A percentile compares a stretch with the other conserved stretches of the same genome.
Evolutionary conservation across 495 filamentous ascomycete genomes (phyloP).

Genomic region (Aspergillus avenaceus): DNA sequence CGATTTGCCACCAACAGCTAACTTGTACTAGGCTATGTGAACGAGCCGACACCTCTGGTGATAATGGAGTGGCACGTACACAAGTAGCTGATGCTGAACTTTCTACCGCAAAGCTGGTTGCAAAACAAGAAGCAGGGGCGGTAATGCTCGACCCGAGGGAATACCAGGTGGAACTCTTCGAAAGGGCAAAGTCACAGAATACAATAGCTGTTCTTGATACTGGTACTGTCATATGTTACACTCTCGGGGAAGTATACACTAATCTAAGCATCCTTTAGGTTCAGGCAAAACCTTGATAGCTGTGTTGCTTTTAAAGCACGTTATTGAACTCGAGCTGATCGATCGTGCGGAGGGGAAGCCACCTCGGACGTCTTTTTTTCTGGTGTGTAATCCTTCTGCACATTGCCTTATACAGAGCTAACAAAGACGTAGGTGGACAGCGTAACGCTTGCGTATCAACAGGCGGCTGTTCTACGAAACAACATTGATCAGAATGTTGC

Average conservation of each 20-base stretch:
- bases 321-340: slow-evolving; percentile 74
- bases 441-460: slow-evolving; percentile 88
- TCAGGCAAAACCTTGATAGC: slow-evolving; percentile 98
- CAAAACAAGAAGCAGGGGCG: slow-evolving; percentile 32
- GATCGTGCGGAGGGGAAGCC: slow-evolving; percentile 56
- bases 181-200: slow-evolving; percentile 80
- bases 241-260: too few relatives aligned
- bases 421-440: slow-evolving; percentile 61
- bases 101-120: slow-evolving; percentile 41
- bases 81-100: slow-evolving; percentile 18
- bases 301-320: slow-evolving; percentile 75
- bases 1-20: slow-evolving; percentile 8
- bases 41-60: slow-evolving; percentile 28
- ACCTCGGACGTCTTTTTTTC: slow-evolving; percentile 74
- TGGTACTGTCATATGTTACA: slow-evolving; percentile 49
- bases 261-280: slow-evolving; percentile 41
- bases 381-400: slow-evolving; percentile 46
- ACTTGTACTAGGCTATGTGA: slow-evolving; percentile 35
- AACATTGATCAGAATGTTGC: slow-evolving; percentile 81
- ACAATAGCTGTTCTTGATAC: slow-evolving; percentile 96
- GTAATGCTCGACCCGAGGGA: slow-evolving; percentile 70
- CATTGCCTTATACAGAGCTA: neutral
- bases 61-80: slow-evolving; percentile 19
- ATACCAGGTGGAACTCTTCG: slow-evolving; percentile 91
- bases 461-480: slow-evolving; percentile 73